phyloP scores from a whole-genome alignment of 768 basidiomycete genomes.

The Boletellus ananiceps region DNA sequence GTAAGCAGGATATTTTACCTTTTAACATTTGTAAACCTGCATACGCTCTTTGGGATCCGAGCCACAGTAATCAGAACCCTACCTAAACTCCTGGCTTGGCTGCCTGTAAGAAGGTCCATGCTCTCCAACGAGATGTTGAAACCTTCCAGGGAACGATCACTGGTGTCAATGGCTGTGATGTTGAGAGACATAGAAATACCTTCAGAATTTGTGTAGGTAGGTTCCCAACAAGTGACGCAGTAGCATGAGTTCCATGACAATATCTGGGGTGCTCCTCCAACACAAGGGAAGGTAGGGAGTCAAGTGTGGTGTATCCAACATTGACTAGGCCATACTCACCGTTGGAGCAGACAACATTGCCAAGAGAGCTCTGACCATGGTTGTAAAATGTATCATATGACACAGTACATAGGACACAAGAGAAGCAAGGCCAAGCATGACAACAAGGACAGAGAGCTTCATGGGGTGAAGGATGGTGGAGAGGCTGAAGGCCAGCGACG shows the following conservation, averaged over 20 bases:
- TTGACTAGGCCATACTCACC: slow-evolving; percentile 49
- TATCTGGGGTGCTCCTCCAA: slow-evolving; percentile 53
- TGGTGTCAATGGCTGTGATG: slow-evolving; percentile 50
- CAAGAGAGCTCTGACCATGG: slow-evolving; percentile 35
- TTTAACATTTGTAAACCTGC: slow-evolving; percentile 10
- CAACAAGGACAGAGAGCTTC: background rate
- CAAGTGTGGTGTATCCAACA: slow-evolving; percentile 44
- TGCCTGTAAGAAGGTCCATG: slow-evolving; percentile 34
- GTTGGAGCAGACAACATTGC: slow-evolving; percentile 46
- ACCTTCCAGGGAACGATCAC: slow-evolving; percentile 20
- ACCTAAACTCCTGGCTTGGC: slow-evolving; percentile 27
- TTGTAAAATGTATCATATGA: slow-evolving; percentile 52
- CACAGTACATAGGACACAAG: slow-evolving; percentile 19
- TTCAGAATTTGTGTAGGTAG: slow-evolving; percentile 39
- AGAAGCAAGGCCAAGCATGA: slow-evolving; percentile 7
- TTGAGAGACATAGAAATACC: slow-evolving; percentile 37
- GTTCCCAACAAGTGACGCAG: slow-evolving; percentile 59
- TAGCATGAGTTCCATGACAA: slow-evolving; percentile 45
- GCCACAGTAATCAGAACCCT: slow-evolving; percentile 19
- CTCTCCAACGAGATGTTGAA: slow-evolving; percentile 36
- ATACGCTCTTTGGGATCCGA: slow-evolving; percentile 12
- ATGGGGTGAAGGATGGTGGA: slow-evolving; percentile 4
- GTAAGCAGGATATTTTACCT: background rate
- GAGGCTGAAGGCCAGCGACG: background rate
- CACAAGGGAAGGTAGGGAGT: slow-evolving; percentile 50